These are phyloP conservation scores for Nymphaea thermarum DNA, from an alignment of 164 flowering plant species.

Conservation along the genomic window DNA sequence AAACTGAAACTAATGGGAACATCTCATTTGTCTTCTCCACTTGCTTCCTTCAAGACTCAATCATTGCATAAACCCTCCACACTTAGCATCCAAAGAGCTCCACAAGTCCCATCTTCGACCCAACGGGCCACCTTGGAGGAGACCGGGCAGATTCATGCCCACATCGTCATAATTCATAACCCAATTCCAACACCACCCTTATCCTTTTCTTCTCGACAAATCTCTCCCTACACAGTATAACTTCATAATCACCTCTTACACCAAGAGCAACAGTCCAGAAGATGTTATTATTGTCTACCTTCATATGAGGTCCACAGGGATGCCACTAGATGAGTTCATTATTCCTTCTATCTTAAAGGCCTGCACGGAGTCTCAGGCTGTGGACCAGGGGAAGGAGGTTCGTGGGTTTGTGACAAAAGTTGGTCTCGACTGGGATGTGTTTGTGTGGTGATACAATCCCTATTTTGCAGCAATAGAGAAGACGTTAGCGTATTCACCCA, in stretches of 20 bases:
- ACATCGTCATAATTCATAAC: slow-evolving; percentile 30
- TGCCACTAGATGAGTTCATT: slow-evolving; percentile 27
- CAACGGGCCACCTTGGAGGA: slow-evolving; percentile 18
- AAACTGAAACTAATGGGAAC: too few relatives aligned
- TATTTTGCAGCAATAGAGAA: slow-evolving; percentile 87
- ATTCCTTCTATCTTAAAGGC: slow-evolving; percentile 48
- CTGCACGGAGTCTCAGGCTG: slow-evolving; percentile 19
- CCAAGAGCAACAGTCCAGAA: slow-evolving; percentile 21
- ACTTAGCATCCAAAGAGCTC: neutral
- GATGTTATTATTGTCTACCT: slow-evolving; percentile 27
- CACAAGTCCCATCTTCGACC: slow-evolving; percentile 4
- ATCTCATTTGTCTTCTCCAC: too few relatives aligned
- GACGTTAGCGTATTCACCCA: slow-evolving; percentile 99
- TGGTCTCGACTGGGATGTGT: slow-evolving; percentile 35
- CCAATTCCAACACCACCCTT: slow-evolving; percentile 11
- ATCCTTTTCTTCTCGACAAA: slow-evolving; percentile 3
- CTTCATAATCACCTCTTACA: slow-evolving; percentile 35
- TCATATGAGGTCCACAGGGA: slow-evolving; percentile 23
- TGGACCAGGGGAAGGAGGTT: slow-evolving; percentile 30
- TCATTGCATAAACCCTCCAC: too few relatives aligned
- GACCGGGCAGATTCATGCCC: slow-evolving; percentile 45
- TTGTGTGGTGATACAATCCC: slow-evolving; percentile 86
- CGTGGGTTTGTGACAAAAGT: slow-evolving; percentile 35
- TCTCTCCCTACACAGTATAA: slow-evolving; percentile 21
- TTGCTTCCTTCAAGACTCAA: too few relatives aligned